Base-by-base conservation (phyloP, 1,139 yeast genomes). In the Candida smagusa region DNA sequence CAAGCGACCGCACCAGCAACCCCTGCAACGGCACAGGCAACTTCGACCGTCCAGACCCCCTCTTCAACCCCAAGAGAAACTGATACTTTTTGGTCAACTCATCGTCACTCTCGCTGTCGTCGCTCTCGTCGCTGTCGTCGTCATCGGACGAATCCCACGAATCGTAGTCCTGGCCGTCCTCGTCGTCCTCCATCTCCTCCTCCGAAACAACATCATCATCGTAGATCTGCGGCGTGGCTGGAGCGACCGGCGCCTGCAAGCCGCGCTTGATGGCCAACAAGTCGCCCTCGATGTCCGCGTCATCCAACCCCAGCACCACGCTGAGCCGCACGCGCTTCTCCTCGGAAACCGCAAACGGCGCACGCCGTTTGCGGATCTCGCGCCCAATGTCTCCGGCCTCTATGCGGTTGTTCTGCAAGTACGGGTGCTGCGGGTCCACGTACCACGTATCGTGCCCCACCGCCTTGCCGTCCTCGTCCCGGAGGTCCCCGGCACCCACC, bases 381-480 rank as follows among this genome's bases (percentile, higher is more conserved):
- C 34, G 33, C 28, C 39, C 63, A 26, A 60, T 58, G 38, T 58
- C 54, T 2, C 72, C 61, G 22, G 63, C 39, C 42, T 68, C 74
- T n/a, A 66, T 49, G 36, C 55, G 54, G 43, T 66, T 66, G 34
- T 57, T 61, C 30, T 55, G 57, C 27, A 47, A 35, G 40, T 51
- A 55, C 13, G 45, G 49, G 38, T 58, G 60, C 33, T 57, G 59
- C 28, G 50, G 46, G 30, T 52, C 40, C 21, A 38, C 52, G 44
- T 63, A 59, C 37, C 49, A 50, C 3, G 61, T 42, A 42, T 67
- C 72, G 22, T 54, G 59, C 40, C 56, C 56, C 7, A 37, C 35
- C 7, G 22, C 33, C 8, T 38, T 31, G 30, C 32, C 40, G 12
- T 33, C 32, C 12, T 36, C 44, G 12, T 32, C 38, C 7, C n/a